These are phyloP conservation scores for Aspergillus ruber DNA, from an alignment of 2,329 filamentous ascomycete species.

Conservation along the genomic window DNA sequence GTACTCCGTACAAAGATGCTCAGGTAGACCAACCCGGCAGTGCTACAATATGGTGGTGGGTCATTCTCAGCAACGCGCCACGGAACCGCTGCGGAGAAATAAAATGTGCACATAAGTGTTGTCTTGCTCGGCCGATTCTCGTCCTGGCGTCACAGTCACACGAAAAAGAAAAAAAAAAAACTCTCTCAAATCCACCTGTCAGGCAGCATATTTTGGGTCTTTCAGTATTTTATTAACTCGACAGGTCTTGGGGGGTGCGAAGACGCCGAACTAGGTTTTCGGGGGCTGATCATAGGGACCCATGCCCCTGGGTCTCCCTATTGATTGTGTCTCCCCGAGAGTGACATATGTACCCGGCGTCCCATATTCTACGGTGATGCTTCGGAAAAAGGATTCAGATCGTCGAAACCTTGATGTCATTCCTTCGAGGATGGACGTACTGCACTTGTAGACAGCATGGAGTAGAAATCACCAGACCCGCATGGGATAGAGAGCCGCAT, in stretches of 20 bases:
- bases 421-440: neutral
- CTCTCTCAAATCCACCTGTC: neutral
- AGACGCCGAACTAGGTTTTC: neutral
- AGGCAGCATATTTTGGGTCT: neutral
- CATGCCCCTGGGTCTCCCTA: slow-evolving; percentile 3
- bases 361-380: neutral
- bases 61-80: neutral
- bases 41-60: neutral
- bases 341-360: neutral
- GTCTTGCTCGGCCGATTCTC: neutral
- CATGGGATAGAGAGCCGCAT: neutral
- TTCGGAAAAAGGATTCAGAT: neutral
- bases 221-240: neutral
- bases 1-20: no score
- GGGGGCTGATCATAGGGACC: slow-evolving; percentile 3
- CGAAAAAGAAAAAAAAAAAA: neutral
- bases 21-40: no score
- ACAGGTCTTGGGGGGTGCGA: neutral
- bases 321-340: neutral
- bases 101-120: neutral
- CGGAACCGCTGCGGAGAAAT: neutral
- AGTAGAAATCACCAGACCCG: neutral
- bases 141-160: neutral
- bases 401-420: neutral
- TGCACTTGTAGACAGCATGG: neutral